Percentiles rank a stretch among this genome's conserved stretches.
Evolutionary conservation across 192 early-diverging fungal species (phyloP).

Genomic region (Podila epicladia): DNA sequence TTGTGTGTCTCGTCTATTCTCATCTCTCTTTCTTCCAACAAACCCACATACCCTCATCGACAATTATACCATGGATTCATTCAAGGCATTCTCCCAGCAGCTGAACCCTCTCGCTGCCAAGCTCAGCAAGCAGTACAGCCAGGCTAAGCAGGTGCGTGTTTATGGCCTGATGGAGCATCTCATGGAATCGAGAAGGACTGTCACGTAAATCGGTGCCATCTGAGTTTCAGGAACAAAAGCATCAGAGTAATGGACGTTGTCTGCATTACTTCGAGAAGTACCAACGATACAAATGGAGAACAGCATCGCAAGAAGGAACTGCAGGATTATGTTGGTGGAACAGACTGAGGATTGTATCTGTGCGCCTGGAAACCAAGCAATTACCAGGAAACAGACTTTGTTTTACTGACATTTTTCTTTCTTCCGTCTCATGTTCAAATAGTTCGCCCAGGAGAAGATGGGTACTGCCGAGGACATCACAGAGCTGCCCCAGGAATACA

Average conservation of each 20-base stretch:
- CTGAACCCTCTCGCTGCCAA: constrained; percentile 65
- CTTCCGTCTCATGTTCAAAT: constrained; percentile 1
- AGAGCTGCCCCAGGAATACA: constrained; percentile 93
- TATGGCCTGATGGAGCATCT: no score
- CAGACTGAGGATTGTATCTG: no score
- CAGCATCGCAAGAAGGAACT: no score
- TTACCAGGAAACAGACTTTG: no score
- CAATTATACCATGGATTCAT: constrained; percentile 54
- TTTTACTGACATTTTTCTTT: not conserved
- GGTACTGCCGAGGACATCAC: constrained; percentile 86
- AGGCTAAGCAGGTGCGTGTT: constrained; percentile 61
- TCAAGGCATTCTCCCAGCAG: constrained; percentile 58
- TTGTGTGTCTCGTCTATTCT: not conserved
- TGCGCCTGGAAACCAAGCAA: no score
- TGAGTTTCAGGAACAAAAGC: no score
- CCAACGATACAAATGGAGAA: no score
- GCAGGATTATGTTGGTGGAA: no score
- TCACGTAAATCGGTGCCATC: no score
- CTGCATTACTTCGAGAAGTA: no score
- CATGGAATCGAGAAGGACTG: no score
- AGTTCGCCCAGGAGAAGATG: constrained; percentile 93
- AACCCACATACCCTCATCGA: not conserved
- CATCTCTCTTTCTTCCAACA: not conserved
- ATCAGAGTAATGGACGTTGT: no score
- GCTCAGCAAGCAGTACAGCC: constrained; percentile 60